These are phyloP conservation scores for Pisolithus albus DNA, from an alignment of 768 basidiomycete species.

Conservation along the genomic window DNA sequence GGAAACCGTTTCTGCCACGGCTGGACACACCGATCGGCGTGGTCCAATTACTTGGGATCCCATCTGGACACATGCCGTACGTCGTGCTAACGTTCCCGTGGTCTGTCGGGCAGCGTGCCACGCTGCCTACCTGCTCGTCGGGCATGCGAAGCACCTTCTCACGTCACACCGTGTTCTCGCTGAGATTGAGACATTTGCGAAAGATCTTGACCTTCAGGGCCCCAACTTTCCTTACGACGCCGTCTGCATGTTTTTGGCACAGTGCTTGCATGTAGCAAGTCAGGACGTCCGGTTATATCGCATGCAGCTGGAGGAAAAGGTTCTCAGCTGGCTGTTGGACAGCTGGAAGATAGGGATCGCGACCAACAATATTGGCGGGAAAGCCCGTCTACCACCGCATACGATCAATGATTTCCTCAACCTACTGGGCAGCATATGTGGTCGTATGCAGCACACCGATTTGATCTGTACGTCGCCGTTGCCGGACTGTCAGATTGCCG, in stretches of 20 bases:
- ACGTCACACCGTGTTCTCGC: conserved; percentile 50
- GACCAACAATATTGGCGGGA: conserved; percentile 29
- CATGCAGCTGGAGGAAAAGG: conserved; percentile 82
- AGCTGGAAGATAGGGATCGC: conserved; percentile 53
- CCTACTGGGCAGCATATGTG: conserved; percentile 61
- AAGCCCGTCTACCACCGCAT: conserved; percentile 43
- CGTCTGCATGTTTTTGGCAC: conserved; percentile 75
- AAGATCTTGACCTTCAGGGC: conserved; percentile 86
- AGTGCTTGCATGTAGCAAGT: conserved; percentile 62
- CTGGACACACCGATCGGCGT: conserved; percentile 2
- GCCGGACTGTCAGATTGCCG: conserved; percentile 63
- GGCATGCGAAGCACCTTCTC: conserved; percentile 36
- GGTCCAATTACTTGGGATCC: conserved; percentile 57
- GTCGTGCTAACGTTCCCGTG: conserved; percentile 58
- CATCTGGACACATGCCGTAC: conserved; percentile 78
- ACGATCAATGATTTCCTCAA: conserved; percentile 53
- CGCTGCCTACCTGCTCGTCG: conserved; percentile 49
- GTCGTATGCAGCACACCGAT: conserved; percentile 39
- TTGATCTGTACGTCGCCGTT: conserved; percentile 47
- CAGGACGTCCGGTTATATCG: conserved; percentile 80
- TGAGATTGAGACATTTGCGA: conserved; percentile 74
- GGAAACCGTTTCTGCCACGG: background rate
- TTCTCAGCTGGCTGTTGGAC: conserved; percentile 73
- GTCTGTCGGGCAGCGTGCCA: conserved; percentile 81
- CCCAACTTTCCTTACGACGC: conserved; percentile 84